phyloP scores from a whole-genome alignment of 163 green algal species.

The Chlamydomonas reinhardtii region DNA sequence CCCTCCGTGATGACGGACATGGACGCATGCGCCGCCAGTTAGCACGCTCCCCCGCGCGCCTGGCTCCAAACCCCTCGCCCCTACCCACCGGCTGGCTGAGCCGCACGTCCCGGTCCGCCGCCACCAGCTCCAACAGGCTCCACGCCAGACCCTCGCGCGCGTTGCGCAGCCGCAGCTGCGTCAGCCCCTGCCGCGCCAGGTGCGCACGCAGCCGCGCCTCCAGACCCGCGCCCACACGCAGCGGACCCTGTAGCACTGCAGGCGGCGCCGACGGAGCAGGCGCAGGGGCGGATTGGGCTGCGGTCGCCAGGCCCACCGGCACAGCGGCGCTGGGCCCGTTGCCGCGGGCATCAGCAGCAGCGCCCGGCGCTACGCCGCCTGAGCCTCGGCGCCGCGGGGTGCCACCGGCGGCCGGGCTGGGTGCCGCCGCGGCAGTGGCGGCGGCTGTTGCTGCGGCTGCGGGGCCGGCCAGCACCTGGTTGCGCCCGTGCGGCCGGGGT shows the following conservation, averaged over 20 bases:
- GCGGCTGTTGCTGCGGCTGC: too few relatives aligned
- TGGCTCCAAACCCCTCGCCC: too few relatives aligned
- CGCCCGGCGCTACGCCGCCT: too few relatives aligned
- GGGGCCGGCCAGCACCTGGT: too few relatives aligned
- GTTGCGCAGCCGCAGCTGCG: conserved; percentile 4
- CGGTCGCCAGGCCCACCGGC: background rate
- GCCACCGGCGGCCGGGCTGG: too few relatives aligned
- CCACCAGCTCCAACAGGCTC: conserved; percentile 32
- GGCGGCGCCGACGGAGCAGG: too few relatives aligned
- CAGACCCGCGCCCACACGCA: background rate
- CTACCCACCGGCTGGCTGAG: conserved; percentile 16
- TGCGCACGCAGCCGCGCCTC: conserved; percentile 25
- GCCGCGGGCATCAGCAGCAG: too few relatives aligned
- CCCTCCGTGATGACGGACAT: too few relatives aligned
- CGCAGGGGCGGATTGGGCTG: background rate
- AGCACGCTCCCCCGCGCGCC: too few relatives aligned
- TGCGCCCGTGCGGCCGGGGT: too few relatives aligned
- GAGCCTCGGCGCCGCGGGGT: too few relatives aligned
- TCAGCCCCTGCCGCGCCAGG: background rate
- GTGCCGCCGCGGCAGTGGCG: background rate
- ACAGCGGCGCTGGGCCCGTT: background rate
- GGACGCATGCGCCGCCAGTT: too few relatives aligned
- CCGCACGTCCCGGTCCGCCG: background rate
- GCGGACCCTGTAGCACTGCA: background rate
- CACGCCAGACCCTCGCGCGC: conserved; percentile 13